Base-by-base conservation (phyloP, 2,329 filamentous ascomycete genomes). In the Cladosporium sp. region DNA sequence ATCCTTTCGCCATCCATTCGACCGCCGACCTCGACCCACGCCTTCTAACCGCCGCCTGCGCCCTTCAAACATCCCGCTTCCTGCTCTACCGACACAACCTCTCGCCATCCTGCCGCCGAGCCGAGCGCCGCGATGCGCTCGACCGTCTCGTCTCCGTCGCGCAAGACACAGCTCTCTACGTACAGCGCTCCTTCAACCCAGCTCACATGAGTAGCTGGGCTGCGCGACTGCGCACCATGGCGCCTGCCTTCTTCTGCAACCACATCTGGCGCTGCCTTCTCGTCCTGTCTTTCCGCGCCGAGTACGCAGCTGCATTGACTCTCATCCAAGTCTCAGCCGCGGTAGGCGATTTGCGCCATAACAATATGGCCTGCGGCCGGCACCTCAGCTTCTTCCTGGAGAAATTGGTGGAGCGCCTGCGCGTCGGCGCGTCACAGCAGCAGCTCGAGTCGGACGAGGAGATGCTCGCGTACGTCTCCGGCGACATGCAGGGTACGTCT, bases 51-150 rank as follows among this genome's bases (percentile, higher is more conserved):
- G 89, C 92, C 0, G 79, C 95, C 8, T 82, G 89, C 34, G 87
- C 90, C 67, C 82, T 97, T 8, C 87, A 96, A 61, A 89, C 90
- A 61, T 87, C 88, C 15, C 88, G 91, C n/a, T 82, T 97, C 30
- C 80, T 94, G 38, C 82, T 99, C 8, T 90, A 96, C 73, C 85
- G 94, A 42, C 92, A 96, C 68, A 97, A 97, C 68, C 80, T 97
- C 8, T 87, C 86, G 0, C 89, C 92, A 0, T 79, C 79, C 9
- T 92, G 88, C 68, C 81, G 87, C 0, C 73, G 78, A 1, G 81
- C 88, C 34, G 84, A 87, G 42, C 84, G 93, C 43, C 75, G 81
- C 3, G 82, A 84, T 6, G 92, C 94, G 1, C 77, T 97, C 28
- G 87, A 92, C 60, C 85, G 88, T 63, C 97, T 93, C 71, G 83